Base-by-base conservation (phyloP, 768 basidiomycete species). In the Serendipita indica region DNA sequence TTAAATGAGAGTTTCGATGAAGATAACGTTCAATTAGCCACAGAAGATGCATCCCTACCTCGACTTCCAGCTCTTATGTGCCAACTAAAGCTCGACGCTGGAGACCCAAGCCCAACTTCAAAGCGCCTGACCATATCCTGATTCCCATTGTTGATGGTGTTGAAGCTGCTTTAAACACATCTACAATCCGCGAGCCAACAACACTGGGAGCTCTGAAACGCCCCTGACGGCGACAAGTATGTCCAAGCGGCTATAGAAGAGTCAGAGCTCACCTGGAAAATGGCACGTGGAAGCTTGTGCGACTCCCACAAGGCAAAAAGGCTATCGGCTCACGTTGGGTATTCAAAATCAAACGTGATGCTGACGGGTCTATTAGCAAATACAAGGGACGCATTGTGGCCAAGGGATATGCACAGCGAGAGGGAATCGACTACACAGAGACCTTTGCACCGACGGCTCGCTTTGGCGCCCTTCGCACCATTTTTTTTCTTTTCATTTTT, bases 371-470 rank as follows among this genome's bases (percentile, higher is more conserved):
- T 25, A 57, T 64, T 18, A 52, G 58, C 28, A 61, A 62, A 37
- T 60, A 61, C 59, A 68, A 68, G 57, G 67, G 66, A 0, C 22
- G 67, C 43, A 45, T 66, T 13, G 65, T 69, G 1, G 67, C 69
- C 7, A 57, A 67, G 49, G 69, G 69, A 1, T 67, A 57, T 58
- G 20, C 60, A 12, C 67, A 69, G 52, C 28, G 39, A 4, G 57
- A 58, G 16, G 69, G 67, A 0, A 60, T 66, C 5, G 75, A 79
- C 54, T 79, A 72, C 60, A 67, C 64, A 0, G 68, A 71, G 34
- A 75, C 74, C 0, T 73, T 70, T 41, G 73, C 76, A 39, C 73
- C 72, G 0, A 72, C 70, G 12, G 70, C 70, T 13, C 67, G 69
- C 14, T 68, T 73, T 64, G 73, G 75, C 61, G 33, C 68, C 33